phyloP scores from a whole-genome alignment of 805 yeast species.

The Wickerhamomyces rabaulensis region DNA sequence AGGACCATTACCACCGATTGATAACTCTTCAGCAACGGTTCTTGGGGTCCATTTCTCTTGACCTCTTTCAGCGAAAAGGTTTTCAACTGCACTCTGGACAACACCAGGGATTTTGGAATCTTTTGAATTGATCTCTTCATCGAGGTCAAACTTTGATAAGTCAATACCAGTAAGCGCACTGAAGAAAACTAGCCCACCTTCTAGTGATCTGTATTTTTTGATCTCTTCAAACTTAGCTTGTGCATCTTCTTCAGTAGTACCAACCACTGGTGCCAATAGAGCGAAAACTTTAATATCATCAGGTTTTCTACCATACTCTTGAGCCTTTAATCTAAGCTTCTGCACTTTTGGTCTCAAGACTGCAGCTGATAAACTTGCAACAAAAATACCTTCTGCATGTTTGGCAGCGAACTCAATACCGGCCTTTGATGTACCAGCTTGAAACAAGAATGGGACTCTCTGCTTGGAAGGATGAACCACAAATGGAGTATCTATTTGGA shows the following conservation, averaged over 20 bases:
- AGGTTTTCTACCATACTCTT: constrained; percentile 29
- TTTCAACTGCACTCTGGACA: constrained; percentile 28
- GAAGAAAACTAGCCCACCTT: constrained; percentile 39
- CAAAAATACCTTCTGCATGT: constrained; percentile 38
- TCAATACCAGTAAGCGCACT: constrained; percentile 43
- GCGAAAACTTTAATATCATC: constrained; percentile 35
- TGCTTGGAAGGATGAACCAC: constrained; percentile 35
- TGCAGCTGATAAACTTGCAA: constrained; percentile 30
- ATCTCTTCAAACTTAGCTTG: constrained; percentile 28
- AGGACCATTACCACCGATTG: constrained; percentile 30
- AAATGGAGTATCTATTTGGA: constrained; percentile 34
- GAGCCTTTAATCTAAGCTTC: constrained; percentile 30
- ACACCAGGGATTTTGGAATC: constrained; percentile 22
- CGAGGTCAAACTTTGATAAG: constrained; percentile 28
- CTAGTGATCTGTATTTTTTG: constrained; percentile 30
- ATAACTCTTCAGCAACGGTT: constrained; percentile 26
- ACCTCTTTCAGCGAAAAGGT: constrained; percentile 19
- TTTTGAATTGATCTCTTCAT: constrained; percentile 8
- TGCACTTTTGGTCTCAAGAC: constrained; percentile 25
- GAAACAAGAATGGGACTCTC: constrained; percentile 37
- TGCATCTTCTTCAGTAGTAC: constrained; percentile 37
- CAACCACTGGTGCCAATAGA: constrained; percentile 32
- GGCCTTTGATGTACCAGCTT: constrained; percentile 37
- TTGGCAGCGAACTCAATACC: constrained; percentile 39
- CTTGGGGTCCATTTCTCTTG: constrained; percentile 19